Conservation (phyloP, 2,329 filamentous ascomycete genomes). For the Xylaria sp. region DNA sequence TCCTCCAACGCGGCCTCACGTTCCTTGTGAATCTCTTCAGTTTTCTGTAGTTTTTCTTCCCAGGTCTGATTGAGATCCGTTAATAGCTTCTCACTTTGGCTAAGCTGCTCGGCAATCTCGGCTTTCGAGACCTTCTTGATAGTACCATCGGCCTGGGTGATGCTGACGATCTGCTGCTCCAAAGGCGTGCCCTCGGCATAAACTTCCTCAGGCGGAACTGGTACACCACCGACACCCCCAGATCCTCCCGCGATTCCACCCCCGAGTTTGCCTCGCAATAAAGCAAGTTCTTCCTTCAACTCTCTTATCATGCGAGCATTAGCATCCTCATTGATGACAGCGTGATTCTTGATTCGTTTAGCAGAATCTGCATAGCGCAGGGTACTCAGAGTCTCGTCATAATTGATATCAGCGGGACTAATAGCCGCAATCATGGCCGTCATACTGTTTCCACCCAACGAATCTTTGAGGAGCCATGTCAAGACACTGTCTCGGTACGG, state of each 20-base stretch:
- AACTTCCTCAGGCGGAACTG: slow-evolving; percentile 72
- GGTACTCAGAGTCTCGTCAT: slow-evolving; percentile 95
- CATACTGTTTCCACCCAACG: slow-evolving; percentile 96
- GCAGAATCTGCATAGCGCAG: slow-evolving; percentile 96
- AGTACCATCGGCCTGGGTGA: slow-evolving; percentile 81
- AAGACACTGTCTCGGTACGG: slow-evolving; percentile 96
- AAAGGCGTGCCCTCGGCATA: slow-evolving; percentile 92
- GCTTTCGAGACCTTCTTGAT: slow-evolving; percentile 97
- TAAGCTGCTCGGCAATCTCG: slow-evolving; percentile 95
- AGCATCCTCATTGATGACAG: slow-evolving; percentile 97
- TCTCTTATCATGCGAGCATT: slow-evolving; percentile 99
- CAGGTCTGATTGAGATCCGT: slow-evolving; percentile 97
- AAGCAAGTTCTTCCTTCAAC: slow-evolving; percentile 89
- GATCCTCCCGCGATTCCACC: slow-evolving; percentile 53
- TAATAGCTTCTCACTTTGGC: slow-evolving; percentile 94
- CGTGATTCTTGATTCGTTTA: slow-evolving; percentile 99
- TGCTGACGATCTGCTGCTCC: slow-evolving; percentile 95
- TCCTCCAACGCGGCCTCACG: slow-evolving; percentile 94
- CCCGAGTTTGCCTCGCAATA: slow-evolving; percentile 84
- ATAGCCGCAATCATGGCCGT: slow-evolving; percentile 99
- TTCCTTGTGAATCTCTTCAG: slow-evolving; percentile 97
- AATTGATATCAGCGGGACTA: slow-evolving; percentile 98
- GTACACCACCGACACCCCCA: slow-evolving; percentile 45
- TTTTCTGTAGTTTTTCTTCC: slow-evolving; percentile 95
- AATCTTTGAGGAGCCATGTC: slow-evolving; percentile 97